Evolutionary conservation across 2,329 filamentous ascomycete species (phyloP).

Genomic region (Sporothrix brunneoviolacea): DNA sequence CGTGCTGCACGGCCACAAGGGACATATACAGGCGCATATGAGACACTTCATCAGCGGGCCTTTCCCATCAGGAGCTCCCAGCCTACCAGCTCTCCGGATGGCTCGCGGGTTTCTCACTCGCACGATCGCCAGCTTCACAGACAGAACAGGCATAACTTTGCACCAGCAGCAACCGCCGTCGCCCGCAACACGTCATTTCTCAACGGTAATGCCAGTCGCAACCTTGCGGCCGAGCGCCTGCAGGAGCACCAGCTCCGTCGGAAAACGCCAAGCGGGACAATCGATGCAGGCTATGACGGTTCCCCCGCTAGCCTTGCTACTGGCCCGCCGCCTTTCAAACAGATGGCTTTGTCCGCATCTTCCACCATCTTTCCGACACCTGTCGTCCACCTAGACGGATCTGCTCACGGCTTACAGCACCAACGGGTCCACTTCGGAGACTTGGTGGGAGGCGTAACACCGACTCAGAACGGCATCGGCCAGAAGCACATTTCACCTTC

Average conservation of each 20-base stretch:
- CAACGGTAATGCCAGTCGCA: background rate
- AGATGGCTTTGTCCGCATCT: conserved; percentile 64
- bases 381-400: conserved; percentile 17
- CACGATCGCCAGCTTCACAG: conserved; percentile 21
- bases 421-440: background rate
- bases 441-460: background rate
- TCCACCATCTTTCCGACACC: conserved; percentile 30
- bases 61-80: conserved; percentile 33
- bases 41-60: conserved; percentile 24
- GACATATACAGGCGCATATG: background rate
- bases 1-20: conserved; percentile 11
- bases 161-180: background rate
- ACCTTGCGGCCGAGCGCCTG: conserved; percentile 24
- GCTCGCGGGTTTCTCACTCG: conserved; percentile 20
- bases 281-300: conserved; percentile 86
- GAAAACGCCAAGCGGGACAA: conserved; percentile 90
- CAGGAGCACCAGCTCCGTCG: conserved; percentile 74
- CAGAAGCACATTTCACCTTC: background rate
- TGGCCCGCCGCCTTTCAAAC: conserved; percentile 72
- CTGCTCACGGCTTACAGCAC: background rate
- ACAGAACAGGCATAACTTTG: conserved; percentile 3
- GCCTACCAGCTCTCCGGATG: conserved; percentile 19
- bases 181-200: conserved; percentile 17
- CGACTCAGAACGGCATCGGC: background rate
- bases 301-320: conserved; percentile 65